Conservation (phyloP, 2,329 filamentous ascomycete species). For the Diaporthe helianthi region DNA sequence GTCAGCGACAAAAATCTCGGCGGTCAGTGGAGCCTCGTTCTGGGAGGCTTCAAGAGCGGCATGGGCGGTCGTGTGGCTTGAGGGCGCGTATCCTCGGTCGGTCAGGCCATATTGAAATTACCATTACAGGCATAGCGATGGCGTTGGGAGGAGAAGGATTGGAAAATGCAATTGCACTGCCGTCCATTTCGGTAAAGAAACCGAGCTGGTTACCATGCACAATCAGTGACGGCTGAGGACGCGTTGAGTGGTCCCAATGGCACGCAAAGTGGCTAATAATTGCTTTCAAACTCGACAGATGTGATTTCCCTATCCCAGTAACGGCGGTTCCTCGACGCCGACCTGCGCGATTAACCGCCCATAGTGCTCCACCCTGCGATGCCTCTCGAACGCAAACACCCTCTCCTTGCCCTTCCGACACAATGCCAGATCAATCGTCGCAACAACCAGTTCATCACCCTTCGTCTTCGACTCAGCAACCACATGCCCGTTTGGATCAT, state of each 20-base stretch:
- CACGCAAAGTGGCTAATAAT: neutral
- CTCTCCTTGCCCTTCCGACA: conserved; percentile 56
- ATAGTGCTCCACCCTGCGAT: conserved; percentile 53
- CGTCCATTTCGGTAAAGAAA: neutral
- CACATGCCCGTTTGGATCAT: conserved; percentile 50
- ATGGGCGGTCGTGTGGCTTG: conserved; percentile 42
- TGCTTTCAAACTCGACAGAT: neutral
- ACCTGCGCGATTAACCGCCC: conserved; percentile 49
- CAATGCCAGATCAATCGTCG: conserved; percentile 55
- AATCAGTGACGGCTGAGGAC: neutral
- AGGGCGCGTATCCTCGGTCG: neutral
- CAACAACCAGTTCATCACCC: conserved; percentile 57
- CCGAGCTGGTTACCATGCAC: neutral
- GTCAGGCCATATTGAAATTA: neutral
- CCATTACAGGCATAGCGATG: conserved; percentile 29
- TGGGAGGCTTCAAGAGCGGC: conserved; percentile 60
- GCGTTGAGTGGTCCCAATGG: neutral
- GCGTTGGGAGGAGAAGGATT: conserved; percentile 10
- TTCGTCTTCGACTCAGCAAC: conserved; percentile 57
- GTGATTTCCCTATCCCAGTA: conserved; percentile 31
- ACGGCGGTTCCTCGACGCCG: conserved; percentile 43
- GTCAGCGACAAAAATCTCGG: conserved; percentile 51
- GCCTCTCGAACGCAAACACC: conserved; percentile 53
- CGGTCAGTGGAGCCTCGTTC: conserved; percentile 56
- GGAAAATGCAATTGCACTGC: neutral